phyloP scores from a whole-genome alignment of 331 rosid species.

The Telfairia occidentalis region DNA sequence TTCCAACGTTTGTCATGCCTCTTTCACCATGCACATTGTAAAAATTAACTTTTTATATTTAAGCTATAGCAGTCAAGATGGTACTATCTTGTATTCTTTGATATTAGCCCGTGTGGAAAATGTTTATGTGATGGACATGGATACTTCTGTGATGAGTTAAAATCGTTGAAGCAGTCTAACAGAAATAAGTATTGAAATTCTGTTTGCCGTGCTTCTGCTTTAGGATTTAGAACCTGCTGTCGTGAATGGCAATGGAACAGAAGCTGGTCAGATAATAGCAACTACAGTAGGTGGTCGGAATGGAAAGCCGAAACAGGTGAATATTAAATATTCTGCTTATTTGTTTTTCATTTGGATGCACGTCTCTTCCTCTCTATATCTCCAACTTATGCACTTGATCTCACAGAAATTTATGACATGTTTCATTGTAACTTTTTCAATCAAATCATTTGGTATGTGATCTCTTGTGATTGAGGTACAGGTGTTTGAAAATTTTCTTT shows the following conservation, averaged over 20 bases:
- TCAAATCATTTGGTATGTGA: not conserved
- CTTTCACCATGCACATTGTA: not conserved
- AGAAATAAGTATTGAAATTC: not conserved
- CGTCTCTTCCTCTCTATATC: not conserved
- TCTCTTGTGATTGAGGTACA: not conserved
- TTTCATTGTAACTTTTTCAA: not conserved
- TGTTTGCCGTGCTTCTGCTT: constrained; percentile 10
- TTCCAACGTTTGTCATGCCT: not conserved
- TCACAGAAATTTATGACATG: not conserved
- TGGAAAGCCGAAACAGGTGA: constrained; percentile 78
- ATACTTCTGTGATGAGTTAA: not conserved
- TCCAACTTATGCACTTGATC: not conserved
- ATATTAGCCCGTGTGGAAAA: not conserved
- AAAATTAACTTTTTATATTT: not conserved
- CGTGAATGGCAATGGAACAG: constrained; percentile 65
- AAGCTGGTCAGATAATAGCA: constrained; percentile 72
- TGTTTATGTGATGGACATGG: not conserved
- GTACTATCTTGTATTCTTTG: not conserved
- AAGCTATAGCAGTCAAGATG: not conserved
- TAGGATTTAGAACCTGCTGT: constrained; percentile 57
- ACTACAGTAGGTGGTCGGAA: constrained; percentile 63
- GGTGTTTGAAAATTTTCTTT: not conserved
- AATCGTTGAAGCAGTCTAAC: not conserved
- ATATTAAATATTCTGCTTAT: not conserved
- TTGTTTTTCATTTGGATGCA: not conserved